Conservation (phyloP, 176 grass and related monocot genomes). For the Raddia guianensis region DNA sequence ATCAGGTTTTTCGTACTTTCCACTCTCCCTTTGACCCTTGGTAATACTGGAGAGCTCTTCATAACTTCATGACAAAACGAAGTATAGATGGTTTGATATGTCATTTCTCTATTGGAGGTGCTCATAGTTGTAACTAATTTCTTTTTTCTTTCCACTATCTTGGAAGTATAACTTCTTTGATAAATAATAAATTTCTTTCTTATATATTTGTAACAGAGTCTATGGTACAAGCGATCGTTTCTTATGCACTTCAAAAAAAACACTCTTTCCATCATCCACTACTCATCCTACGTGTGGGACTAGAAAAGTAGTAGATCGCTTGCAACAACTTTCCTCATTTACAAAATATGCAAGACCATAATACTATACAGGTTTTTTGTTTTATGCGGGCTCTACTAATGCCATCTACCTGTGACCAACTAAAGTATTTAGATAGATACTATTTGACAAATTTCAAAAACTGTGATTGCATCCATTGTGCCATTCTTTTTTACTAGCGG, state of each 20-base stretch:
- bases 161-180: not conserved
- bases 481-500: not conserved
- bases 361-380: not conserved
- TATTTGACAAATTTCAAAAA: slow-evolving; percentile 16
- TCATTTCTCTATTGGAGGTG: not conserved
- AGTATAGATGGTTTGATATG: no score
- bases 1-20: slow-evolving; percentile 14
- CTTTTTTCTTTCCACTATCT: not conserved
- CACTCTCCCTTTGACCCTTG: not conserved
- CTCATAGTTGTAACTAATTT: not conserved
- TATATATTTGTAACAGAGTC: not conserved
- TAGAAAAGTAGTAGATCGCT: slow-evolving; percentile 27
- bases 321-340: not conserved
- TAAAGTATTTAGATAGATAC: slow-evolving; percentile 16
- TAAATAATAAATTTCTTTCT: not conserved
- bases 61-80: no score
- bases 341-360: not conserved
- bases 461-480: slow-evolving; percentile 3
- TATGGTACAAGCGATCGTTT: not conserved
- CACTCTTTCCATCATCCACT: not conserved
- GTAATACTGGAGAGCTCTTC: no score
- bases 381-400: not conserved
- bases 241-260: not conserved
- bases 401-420: not conserved
- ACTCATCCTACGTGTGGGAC: not conserved